These are phyloP conservation scores for Fusarium sororula DNA, from an alignment of 2,329 filamentous ascomycete genomes.

Conservation along the genomic window DNA sequence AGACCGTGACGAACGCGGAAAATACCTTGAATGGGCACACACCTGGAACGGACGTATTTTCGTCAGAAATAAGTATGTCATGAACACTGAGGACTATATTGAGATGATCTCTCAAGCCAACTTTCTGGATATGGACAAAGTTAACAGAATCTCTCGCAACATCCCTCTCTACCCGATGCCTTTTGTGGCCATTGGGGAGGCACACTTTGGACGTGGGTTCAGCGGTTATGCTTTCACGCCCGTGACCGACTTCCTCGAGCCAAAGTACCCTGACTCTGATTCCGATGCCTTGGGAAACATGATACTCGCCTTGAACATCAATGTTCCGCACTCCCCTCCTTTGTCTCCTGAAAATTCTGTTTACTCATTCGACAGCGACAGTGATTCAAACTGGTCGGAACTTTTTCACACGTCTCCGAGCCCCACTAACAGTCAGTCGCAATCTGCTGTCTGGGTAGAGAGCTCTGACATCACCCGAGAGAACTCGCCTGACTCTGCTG, in stretches of 20 bases:
- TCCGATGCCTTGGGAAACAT: not conserved
- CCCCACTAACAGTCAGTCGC: rapidly evolving
- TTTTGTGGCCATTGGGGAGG: not conserved
- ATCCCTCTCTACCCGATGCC: not conserved
- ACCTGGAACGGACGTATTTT: rapidly evolving
- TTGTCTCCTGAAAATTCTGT: not conserved
- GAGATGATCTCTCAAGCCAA: not conserved
- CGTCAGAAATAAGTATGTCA: not conserved
- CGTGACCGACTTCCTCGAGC: not conserved
- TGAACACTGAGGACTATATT: not conserved
- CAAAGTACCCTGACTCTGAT: not conserved
- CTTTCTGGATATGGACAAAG: not conserved
- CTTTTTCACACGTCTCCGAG: too few relatives aligned
- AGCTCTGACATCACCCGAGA: not conserved
- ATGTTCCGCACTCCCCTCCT: not conserved
- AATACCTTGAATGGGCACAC: not conserved
- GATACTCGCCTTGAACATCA: not conserved
- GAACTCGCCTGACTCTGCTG: not conserved
- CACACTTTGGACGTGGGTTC: not conserved
- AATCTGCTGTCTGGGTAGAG: rapidly evolving
- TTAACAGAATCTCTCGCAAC: not conserved
- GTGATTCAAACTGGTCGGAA: not conserved
- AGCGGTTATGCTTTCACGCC: not conserved
- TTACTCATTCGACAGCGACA: not conserved
- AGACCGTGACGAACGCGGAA: rapidly evolving